Evolutionary conservation across 2,329 filamentous ascomycete species (phyloP).

Genomic region (Colletotrichum trifolii): DNA sequence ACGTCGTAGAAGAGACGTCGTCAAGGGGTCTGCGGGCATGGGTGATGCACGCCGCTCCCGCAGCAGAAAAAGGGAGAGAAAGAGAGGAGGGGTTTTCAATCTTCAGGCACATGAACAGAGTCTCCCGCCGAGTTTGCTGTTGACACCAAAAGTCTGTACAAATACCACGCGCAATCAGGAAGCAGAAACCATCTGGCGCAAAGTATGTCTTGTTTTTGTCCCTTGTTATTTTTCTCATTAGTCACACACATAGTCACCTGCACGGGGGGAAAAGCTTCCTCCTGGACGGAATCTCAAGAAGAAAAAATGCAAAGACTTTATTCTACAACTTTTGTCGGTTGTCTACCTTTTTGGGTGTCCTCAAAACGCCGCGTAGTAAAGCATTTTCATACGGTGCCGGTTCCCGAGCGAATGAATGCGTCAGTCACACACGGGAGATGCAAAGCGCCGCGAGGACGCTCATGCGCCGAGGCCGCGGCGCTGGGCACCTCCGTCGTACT

Average conservation of each 20-base stretch:
- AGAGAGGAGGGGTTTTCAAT: not conserved
- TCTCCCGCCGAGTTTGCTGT: conserved; percentile 4
- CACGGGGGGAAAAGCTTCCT: no score
- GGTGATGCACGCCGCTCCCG: conserved; percentile 1
- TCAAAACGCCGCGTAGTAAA: conserved; percentile 15
- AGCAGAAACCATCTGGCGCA: conserved; percentile 26
- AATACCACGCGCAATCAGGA: conserved; percentile 19
- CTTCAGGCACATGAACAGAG: conserved; percentile 19
- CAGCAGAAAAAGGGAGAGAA: not conserved
- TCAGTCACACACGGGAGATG: no score
- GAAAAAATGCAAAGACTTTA: conserved; percentile 22
- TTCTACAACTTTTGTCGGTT: conserved; percentile 20
- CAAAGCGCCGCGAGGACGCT: no score
- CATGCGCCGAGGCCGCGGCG: conserved; percentile 64
- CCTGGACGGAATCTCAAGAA: not conserved
- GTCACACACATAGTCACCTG: no score
- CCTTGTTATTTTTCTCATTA: not conserved
- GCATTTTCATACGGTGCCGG: no score
- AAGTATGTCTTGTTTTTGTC: conserved; percentile 15
- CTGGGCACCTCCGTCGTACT: conserved; percentile 61
- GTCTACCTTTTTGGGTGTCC: not conserved
- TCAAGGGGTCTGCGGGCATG: conserved; percentile 10
- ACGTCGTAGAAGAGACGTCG: not conserved
- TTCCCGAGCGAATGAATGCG: no score
- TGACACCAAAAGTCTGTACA: conserved; percentile 20